Conservation (phyloP, 2,329 filamentous ascomycete species). For the Alternaria brassicicola region DNA sequence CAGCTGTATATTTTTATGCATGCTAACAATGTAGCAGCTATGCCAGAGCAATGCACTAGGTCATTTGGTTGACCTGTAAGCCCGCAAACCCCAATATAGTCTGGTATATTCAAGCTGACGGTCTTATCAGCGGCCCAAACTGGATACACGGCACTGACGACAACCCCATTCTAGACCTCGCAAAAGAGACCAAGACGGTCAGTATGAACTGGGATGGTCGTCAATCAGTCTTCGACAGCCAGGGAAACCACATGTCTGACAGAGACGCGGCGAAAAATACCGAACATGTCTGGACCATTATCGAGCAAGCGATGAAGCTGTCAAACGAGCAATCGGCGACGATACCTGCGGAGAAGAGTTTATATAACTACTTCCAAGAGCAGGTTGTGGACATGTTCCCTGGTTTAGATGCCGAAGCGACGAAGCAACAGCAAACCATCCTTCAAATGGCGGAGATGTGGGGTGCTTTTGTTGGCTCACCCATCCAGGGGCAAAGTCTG, state of each 20-base stretch:
- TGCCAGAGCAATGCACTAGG: slow-evolving; percentile 57
- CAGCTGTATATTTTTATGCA: no score
- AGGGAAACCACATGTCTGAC: slow-evolving; percentile 58
- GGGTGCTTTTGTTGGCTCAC: slow-evolving; percentile 73
- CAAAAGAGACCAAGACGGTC: slow-evolving; percentile 63
- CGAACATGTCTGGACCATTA: slow-evolving; percentile 69
- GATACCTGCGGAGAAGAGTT: slow-evolving; percentile 60
- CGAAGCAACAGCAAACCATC: slow-evolving; percentile 55
- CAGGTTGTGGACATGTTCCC: slow-evolving; percentile 54
- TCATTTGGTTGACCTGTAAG: slow-evolving; percentile 64
- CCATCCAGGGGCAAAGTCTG: slow-evolving; percentile 68
- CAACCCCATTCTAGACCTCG: slow-evolving; percentile 73
- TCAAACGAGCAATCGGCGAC: slow-evolving; percentile 63
- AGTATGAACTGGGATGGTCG: slow-evolving; percentile 61
- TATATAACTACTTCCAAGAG: slow-evolving; percentile 64
- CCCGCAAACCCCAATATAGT: slow-evolving; percentile 12
- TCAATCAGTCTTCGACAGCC: slow-evolving; percentile 63
- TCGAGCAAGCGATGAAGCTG: slow-evolving; percentile 70
- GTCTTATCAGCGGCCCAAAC: slow-evolving; percentile 66
- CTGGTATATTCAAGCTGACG: background rate
- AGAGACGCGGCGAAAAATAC: slow-evolving; percentile 49
- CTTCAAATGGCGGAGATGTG: slow-evolving; percentile 67
- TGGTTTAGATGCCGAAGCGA: slow-evolving; percentile 45
- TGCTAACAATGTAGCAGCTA: slow-evolving; percentile 45
- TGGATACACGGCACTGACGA: slow-evolving; percentile 78